These are phyloP conservation scores for Amylocarpus encephaloides DNA, from an alignment of 2,329 filamentous ascomycete genomes.

Conservation along the genomic window DNA sequence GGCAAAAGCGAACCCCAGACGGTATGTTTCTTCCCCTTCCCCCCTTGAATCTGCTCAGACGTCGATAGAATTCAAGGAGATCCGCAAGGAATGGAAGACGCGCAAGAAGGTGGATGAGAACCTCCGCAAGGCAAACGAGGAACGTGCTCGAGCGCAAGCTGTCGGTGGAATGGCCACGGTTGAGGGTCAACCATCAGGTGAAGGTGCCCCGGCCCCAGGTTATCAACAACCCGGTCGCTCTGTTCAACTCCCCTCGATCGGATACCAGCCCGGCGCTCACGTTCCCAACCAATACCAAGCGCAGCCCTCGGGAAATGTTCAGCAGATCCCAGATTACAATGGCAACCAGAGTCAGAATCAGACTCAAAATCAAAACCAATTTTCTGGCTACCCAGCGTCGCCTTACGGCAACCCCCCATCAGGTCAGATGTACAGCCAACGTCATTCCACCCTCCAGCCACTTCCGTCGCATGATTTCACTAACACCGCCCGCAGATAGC, in stretches of 20 bases:
- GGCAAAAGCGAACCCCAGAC: constrained; percentile 90
- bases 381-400: constrained; percentile 52
- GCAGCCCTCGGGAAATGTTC: constrained; percentile 45
- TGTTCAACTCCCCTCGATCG: constrained; percentile 68
- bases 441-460: constrained; percentile 35
- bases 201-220: constrained; percentile 42
- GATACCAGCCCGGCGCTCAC: constrained; percentile 57
- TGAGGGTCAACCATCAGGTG: constrained; percentile 48
- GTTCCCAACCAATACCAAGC: constrained; percentile 56
- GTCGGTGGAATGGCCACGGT: constrained; percentile 31
- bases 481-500: constrained; percentile 14
- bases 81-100: constrained; percentile 97
- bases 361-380: constrained; percentile 33
- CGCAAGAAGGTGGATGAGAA: constrained; percentile 98
- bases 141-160: constrained; percentile 62
- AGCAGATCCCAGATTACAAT: constrained; percentile 51
- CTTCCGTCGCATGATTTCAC: constrained; percentile 11
- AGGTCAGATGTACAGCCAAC: constrained; percentile 54
- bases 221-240: constrained; percentile 43
- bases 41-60: background rate
- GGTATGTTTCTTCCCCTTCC: constrained; percentile 52
- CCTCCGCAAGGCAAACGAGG: constrained; percentile 82
- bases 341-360: too few species aligned
- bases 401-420: constrained; percentile 40
- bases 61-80: constrained; percentile 88